Percentiles rank a stretch among this genome's conserved stretches.
These are phyloP conservation scores for Akebia trifoliata DNA, from an alignment of 164 flowering plant genomes.

Conservation along the genomic window DNA sequence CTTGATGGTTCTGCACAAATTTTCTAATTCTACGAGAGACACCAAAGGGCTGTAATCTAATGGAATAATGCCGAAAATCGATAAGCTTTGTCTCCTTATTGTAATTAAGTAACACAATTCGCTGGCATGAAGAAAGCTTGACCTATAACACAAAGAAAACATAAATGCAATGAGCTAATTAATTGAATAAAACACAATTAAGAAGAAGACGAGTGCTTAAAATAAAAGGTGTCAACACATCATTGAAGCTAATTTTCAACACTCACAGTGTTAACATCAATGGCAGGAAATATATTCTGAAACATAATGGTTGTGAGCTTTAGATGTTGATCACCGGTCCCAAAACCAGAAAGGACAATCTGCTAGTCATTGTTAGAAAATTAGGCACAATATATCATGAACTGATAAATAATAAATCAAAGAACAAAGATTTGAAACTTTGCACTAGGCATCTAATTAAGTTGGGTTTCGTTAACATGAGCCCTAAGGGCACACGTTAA, in stretches of 20 bases:
- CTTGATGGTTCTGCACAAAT: constrained; percentile 89
- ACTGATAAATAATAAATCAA: not conserved
- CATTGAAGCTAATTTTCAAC: not conserved
- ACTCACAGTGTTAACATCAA: constrained; percentile 90
- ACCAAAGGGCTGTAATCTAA: constrained; percentile 90
- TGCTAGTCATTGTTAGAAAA: constrained; percentile 22
- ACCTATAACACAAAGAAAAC: constrained; percentile 40
- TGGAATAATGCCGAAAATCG: constrained; percentile 92
- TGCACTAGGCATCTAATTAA: no score
- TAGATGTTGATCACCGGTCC: constrained; percentile 73
- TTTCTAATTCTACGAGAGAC: constrained; percentile 79
- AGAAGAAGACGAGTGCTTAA: not conserved
- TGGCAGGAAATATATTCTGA: constrained; percentile 91
- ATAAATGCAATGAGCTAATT: constrained; percentile 1
- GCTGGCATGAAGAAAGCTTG: constrained; percentile 81
- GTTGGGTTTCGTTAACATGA: no score
- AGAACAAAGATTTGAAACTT: not conserved
- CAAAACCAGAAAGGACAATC: constrained; percentile 98
- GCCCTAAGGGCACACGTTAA: no score
- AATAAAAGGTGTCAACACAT: not conserved
- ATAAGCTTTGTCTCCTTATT: constrained; percentile 85
- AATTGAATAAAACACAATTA: not conserved
- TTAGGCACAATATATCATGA: constrained; percentile 3
- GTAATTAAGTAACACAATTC: constrained; percentile 83
- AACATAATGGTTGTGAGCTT: constrained; percentile 83